These are phyloP conservation scores for Sporisorium iseilematis-ciliati DNA, from an alignment of 1,284 basidiomycete genomes.

Conservation along the genomic window DNA sequence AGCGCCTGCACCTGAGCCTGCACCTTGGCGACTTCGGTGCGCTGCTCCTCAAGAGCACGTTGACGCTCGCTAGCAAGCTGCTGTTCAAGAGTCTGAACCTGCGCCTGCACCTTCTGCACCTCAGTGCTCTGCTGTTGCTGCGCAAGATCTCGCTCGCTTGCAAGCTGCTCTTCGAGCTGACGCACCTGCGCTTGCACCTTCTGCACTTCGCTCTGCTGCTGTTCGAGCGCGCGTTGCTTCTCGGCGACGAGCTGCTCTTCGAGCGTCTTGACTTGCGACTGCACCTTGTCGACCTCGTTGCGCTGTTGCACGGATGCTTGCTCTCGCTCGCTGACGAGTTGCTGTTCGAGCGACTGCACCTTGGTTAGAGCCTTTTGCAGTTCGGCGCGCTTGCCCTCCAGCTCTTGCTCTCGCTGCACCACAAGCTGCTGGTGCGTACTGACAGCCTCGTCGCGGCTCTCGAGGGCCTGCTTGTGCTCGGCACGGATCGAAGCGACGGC, in stretches of 20 bases:
- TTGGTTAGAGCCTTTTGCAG: conserved; percentile 18
- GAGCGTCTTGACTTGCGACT: conserved; percentile 13
- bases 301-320: conserved; percentile 25
- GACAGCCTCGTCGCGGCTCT: conserved; percentile 35
- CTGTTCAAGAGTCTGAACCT: conserved; percentile 12
- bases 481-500: conserved; percentile 35
- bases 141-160: conserved; percentile 15
- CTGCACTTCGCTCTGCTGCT: conserved; percentile 21
- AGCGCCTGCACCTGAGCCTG: conserved; percentile 19
- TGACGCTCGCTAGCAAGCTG: conserved; percentile 23
- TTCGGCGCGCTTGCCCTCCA: conserved; percentile 22
- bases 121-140: conserved; percentile 21
- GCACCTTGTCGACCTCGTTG: conserved; percentile 18
- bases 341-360: conserved; percentile 18
- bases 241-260: conserved; percentile 24
- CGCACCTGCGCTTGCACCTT: conserved; percentile 23
- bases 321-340: conserved; percentile 31
- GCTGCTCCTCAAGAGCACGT: conserved; percentile 13
- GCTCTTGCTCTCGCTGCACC: conserved; percentile 24
- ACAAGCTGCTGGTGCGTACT: conserved; percentile 30
- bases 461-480: conserved; percentile 48
- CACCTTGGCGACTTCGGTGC: conserved; percentile 18
- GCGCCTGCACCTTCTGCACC: conserved; percentile 17
- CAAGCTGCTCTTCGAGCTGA: conserved; percentile 29
- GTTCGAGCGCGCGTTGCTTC: conserved; percentile 18